These are phyloP conservation scores for Colletotrichum camelliae DNA, from an alignment of 2,329 filamentous ascomycete species.

Conservation along the genomic window DNA sequence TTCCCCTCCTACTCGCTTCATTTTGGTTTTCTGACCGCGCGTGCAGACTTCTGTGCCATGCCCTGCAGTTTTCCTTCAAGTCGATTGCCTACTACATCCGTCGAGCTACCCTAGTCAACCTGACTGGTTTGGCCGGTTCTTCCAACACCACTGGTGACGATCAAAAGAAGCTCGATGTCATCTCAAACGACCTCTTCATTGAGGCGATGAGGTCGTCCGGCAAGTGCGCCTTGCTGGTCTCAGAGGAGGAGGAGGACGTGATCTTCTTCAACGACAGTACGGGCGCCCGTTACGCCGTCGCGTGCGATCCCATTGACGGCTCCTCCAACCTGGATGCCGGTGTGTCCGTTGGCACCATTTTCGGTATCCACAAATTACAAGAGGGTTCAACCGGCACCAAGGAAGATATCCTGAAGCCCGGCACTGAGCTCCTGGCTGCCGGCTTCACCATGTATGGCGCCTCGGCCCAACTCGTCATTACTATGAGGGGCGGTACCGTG, in stretches of 20 bases:
- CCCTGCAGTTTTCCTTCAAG: slow-evolving; percentile 99
- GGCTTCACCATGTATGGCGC: slow-evolving; percentile 99
- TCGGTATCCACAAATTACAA: slow-evolving; percentile 88
- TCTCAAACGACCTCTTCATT: slow-evolving; percentile 98
- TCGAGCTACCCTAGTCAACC: slow-evolving; percentile 91
- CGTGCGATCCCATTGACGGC: slow-evolving; percentile 97
- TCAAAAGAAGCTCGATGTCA: slow-evolving; percentile 99
- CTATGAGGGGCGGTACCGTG: slow-evolving; percentile 89
- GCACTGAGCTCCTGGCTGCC: slow-evolving; percentile 88
- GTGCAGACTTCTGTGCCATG: slow-evolving; percentile 87
- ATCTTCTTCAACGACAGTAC: slow-evolving; percentile 83
- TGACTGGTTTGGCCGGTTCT: slow-evolving; percentile 92
- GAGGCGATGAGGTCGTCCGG: slow-evolving; percentile 92
- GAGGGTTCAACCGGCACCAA: slow-evolving; percentile 76
- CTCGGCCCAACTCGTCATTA: slow-evolving; percentile 94
- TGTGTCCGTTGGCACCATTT: slow-evolving; percentile 97
- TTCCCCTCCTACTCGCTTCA: neutral
- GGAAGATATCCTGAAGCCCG: slow-evolving; percentile 87
- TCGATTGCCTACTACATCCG: slow-evolving; percentile 99
- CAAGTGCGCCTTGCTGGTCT: slow-evolving; percentile 91
- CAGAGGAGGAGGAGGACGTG: slow-evolving; percentile 93
- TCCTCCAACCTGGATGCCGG: slow-evolving; percentile 97
- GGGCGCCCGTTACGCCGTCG: slow-evolving; percentile 88
- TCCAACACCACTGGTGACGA: slow-evolving; percentile 96
- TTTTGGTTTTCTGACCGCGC: neutral